These are phyloP conservation scores for Heimioporus sp. DNA, from an alignment of 768 basidiomycete genomes.

Conservation along the genomic window DNA sequence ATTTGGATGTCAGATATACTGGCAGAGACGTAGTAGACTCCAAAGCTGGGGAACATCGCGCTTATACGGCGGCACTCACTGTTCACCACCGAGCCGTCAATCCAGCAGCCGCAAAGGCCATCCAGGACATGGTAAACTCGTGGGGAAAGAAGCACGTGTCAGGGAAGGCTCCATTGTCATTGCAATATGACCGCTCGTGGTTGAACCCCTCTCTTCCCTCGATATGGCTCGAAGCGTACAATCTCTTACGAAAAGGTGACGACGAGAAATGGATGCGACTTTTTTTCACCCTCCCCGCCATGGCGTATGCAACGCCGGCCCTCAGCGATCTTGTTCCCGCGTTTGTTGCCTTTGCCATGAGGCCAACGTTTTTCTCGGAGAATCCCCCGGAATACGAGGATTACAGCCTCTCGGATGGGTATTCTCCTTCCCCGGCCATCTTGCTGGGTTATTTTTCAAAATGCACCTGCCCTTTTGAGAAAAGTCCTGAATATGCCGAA, in stretches of 20 bases:
- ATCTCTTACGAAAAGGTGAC: slow-evolving; percentile 14
- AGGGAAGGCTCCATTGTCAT: background rate
- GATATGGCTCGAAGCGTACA: slow-evolving; percentile 26
- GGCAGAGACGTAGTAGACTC: slow-evolving; percentile 6
- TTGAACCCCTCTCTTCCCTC: slow-evolving; percentile 17
- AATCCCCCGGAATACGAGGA: background rate
- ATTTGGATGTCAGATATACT: slow-evolving; percentile 3
- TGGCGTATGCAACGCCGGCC: slow-evolving; percentile 25
- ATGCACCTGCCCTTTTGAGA: background rate
- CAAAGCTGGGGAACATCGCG: slow-evolving; percentile 4
- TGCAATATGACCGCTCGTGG: slow-evolving; percentile 20
- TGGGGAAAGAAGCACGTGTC: background rate
- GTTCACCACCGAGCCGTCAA: slow-evolving; percentile 1
- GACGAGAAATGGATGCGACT: slow-evolving; percentile 6
- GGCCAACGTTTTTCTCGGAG: slow-evolving; percentile 6
- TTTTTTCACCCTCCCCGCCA: slow-evolving; percentile 29
- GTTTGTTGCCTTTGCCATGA: slow-evolving; percentile 28
- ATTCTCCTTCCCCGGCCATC: background rate
- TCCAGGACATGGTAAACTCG: background rate
- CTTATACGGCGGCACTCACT: slow-evolving; percentile 3
- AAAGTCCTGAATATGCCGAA: slow-evolving; percentile 5
- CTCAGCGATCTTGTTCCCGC: slow-evolving; percentile 19
- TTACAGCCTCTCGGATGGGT: slow-evolving; percentile 8
- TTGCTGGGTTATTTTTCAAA: background rate
- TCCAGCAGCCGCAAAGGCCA: background rate